Evolutionary conservation across 768 basidiomycete genomes (phyloP), one percentile per base, ranked within the genome.

Genomic region (Nidularia pulvinata): DNA sequence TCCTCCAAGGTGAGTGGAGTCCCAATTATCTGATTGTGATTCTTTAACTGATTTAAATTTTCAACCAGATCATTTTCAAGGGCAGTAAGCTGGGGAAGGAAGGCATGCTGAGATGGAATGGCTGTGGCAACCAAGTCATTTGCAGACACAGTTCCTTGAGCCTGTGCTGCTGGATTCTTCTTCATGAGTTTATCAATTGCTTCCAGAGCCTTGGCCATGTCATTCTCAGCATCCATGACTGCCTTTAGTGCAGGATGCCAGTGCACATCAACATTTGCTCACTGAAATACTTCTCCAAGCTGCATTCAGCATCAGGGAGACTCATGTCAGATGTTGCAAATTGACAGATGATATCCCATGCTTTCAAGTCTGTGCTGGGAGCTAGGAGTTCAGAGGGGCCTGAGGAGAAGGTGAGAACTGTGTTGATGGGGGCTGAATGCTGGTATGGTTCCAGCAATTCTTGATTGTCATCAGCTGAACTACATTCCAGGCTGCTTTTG

Each of bases 391-490:
- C 32, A 13, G 35, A 33, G 10, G 25, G 13, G 25, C 25, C n/a
- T 14, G 22, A 46, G 13, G 10, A 25, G 45, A n/a, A n/a, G 22
- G 13, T 14, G 13, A 32, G 10, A 3, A 25, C 22, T 32, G 7
- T 49, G 33, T 44, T 34, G 6, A 30, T 6, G n/a, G 9, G 50
- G 37, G 53, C 50, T 55, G 55, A 49, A 49, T 49, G 22, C 53
- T 50, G 9, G 69, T 66, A 48, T 75, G 67, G n/a, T 55, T 49
- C 72, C 72, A 74, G 52, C 74, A 75, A 54, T 73, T 59, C 33
- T 51, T 19, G 46, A 76, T 73, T 13, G 71, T 74, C n/a, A 50
- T 47, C 0, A 56, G 13, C 33, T 55, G 39, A n/a, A 75, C 59
- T 7, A 44, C 33, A 6, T 63, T 42, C 72, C 75, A 76, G 3